Conservation (phyloP, 371 early-diverging fungal species). For the Syncephalastrum sp. region DNA sequence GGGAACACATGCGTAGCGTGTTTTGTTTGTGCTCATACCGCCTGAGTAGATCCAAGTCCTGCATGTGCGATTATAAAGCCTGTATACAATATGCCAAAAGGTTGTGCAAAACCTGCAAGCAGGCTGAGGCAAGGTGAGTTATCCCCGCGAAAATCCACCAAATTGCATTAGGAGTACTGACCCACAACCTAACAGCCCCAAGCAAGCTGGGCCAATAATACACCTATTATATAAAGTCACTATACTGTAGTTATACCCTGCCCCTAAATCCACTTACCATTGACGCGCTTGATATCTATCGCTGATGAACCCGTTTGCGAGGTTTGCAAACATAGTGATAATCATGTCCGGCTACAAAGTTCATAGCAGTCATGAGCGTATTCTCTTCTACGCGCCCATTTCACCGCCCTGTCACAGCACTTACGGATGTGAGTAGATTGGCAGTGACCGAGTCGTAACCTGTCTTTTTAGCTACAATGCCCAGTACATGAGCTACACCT, state of each 20-base stretch:
- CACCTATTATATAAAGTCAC: conserved; percentile 22
- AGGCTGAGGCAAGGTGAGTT: conserved; percentile 11
- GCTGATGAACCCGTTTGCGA: conserved; percentile 35
- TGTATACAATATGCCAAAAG: conserved; percentile 30
- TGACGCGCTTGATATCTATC: conserved; percentile 27
- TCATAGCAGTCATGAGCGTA: background rate
- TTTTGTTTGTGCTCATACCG: conserved; percentile 13
- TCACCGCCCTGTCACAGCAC: background rate
- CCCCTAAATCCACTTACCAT: conserved; percentile 21
- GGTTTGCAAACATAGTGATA: conserved; percentile 29
- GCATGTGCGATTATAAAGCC: conserved; percentile 34
- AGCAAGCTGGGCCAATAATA: conserved; percentile 25
- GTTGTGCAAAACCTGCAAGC: conserved; percentile 35
- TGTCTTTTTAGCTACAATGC: conserved; percentile 36
- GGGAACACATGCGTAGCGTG: background rate
- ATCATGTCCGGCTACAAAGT: conserved; percentile 33
- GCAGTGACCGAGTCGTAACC: conserved; percentile 41
- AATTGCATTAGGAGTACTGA: background rate
- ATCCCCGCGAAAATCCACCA: background rate
- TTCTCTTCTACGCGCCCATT: no score
- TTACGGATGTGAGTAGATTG: conserved; percentile 40
- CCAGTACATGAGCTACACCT: conserved; percentile 34
- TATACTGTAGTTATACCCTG: background rate
- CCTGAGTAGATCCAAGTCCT: conserved; percentile 26
- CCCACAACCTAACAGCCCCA: conserved; percentile 31